These are phyloP conservation scores for Flaveria trinervia DNA, from an alignment of 129 eudicot genomes.

Conservation along the genomic window DNA sequence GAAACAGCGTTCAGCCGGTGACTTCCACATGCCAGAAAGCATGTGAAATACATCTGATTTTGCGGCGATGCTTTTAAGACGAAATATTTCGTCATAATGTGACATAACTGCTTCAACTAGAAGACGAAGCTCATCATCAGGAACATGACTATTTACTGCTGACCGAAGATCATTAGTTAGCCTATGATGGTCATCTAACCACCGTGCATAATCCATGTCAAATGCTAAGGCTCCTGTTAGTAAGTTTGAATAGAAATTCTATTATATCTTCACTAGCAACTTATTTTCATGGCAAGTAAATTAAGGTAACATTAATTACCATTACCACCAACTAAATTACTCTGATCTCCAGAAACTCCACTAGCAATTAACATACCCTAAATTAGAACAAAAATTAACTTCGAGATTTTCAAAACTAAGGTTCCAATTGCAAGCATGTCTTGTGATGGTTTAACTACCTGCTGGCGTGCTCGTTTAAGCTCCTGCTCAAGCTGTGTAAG, in stretches of 20 bases:
- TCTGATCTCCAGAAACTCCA: conserved; percentile 59
- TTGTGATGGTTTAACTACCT: conserved; percentile 40
- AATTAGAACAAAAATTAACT: neutral
- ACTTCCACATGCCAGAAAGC: conserved; percentile 99
- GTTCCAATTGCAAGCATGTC: neutral
- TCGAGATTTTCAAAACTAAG: neutral
- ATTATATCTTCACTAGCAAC: too few relatives aligned
- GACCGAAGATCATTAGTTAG: conserved; percentile 77
- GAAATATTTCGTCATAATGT: conserved; percentile 77
- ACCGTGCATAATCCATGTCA: conserved; percentile 77
- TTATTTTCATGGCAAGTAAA: neutral
- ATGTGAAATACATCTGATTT: conserved; percentile 88
- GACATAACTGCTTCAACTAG: conserved; percentile 86
- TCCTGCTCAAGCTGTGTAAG: conserved; percentile 85
- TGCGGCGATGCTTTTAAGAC: conserved; percentile 70
- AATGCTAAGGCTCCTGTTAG: conserved; percentile 82
- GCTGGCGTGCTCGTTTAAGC: conserved; percentile 79
- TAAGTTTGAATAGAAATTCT: too few relatives aligned
- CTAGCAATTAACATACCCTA: conserved; percentile 54
- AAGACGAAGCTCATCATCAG: conserved; percentile 67
- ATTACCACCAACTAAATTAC: conserved; percentile 41
- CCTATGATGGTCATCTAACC: conserved; percentile 92
- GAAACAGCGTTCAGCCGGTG: conserved; percentile 97
- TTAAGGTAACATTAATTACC: conserved; percentile 36
- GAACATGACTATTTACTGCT: conserved; percentile 58